Conservation (phyloP, 75 land plant species). For the Gnetum montanum region DNA sequence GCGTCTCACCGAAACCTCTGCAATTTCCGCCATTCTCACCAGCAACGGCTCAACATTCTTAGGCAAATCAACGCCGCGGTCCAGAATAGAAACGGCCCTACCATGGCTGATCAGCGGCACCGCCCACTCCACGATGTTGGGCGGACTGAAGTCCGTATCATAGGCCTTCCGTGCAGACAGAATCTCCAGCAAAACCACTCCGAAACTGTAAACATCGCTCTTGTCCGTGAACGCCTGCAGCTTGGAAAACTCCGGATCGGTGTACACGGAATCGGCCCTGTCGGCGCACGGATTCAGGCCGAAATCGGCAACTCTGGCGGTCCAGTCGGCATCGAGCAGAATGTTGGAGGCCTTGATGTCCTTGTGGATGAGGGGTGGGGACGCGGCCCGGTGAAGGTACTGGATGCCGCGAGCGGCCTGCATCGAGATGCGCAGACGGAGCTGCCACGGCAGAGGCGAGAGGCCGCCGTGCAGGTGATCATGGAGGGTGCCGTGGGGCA, state of each 20-base stretch:
- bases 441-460: slow-evolving; percentile 35
- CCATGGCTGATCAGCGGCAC: slow-evolving; percentile 57
- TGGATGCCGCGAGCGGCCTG: slow-evolving; percentile 52
- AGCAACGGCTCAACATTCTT: slow-evolving; percentile 48
- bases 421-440: slow-evolving; percentile 35
- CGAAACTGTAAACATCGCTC: slow-evolving; percentile 57
- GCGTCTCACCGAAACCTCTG: slow-evolving; percentile 29
- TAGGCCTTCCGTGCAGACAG: slow-evolving; percentile 64
- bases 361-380: slow-evolving; percentile 43
- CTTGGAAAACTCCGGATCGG: slow-evolving; percentile 19
- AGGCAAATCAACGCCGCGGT: slow-evolving; percentile 30
- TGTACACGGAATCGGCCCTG: slow-evolving; percentile 8
- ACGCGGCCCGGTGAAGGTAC: slow-evolving; percentile 48
- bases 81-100: slow-evolving; percentile 33
- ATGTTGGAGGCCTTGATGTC: slow-evolving; percentile 59
- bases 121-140: slow-evolving; percentile 67
- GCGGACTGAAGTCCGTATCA: slow-evolving; percentile 41
- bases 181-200: slow-evolving; percentile 53
- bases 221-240: slow-evolving; percentile 17
- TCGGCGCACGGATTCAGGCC: slow-evolving; percentile 31
- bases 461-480: slow-evolving; percentile 59
- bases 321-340: slow-evolving; percentile 53
- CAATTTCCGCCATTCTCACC: slow-evolving; percentile 40
- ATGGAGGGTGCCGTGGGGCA: slow-evolving; percentile 52
- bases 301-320: slow-evolving; percentile 55